phyloP scores from a whole-genome alignment of 2,329 filamentous ascomycete species.

The Magnaporthales sp. region DNA sequence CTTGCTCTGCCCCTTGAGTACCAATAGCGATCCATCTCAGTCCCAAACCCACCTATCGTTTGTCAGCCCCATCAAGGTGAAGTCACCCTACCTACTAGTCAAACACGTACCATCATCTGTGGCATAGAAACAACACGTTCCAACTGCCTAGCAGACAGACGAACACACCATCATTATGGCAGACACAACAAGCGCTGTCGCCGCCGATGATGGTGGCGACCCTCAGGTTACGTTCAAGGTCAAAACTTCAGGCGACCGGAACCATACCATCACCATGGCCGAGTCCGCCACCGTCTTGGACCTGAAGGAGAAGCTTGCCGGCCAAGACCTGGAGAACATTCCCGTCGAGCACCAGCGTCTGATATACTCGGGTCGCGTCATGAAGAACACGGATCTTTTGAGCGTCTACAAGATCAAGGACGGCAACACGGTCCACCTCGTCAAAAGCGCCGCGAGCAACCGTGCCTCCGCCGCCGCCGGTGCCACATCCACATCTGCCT shows the following conservation, averaged over 20 bases:
- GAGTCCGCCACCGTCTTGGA: slow-evolving; percentile 71
- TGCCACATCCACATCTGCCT: slow-evolving; percentile 17
- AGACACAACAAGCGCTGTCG: slow-evolving; percentile 42
- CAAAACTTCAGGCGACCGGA: slow-evolving; percentile 89
- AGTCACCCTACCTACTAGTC: background rate
- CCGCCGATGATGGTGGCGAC: slow-evolving; percentile 51
- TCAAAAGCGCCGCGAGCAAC: slow-evolving; percentile 93
- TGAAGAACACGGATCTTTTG: slow-evolving; percentile 88
- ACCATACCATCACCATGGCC: slow-evolving; percentile 73
- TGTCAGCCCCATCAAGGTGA: background rate
- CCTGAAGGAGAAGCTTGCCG: slow-evolving; percentile 81
- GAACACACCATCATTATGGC: background rate
- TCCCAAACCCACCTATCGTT: background rate
- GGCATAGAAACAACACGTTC: background rate
- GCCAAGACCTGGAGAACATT: slow-evolving; percentile 75
- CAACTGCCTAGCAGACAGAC: background rate
- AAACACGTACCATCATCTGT: background rate
- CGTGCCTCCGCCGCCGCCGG: slow-evolving; percentile 32
- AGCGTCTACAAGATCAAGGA: slow-evolving; percentile 89
- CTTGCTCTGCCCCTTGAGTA: background rate
- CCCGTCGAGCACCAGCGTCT: slow-evolving; percentile 83
- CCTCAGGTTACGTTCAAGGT: slow-evolving; percentile 89
- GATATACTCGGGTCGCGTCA: slow-evolving; percentile 93
- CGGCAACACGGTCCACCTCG: slow-evolving; percentile 91
- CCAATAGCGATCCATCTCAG: background rate